Base-by-base conservation (phyloP, 106 monocot species). In the Phalaenopsis equestris region DNA sequence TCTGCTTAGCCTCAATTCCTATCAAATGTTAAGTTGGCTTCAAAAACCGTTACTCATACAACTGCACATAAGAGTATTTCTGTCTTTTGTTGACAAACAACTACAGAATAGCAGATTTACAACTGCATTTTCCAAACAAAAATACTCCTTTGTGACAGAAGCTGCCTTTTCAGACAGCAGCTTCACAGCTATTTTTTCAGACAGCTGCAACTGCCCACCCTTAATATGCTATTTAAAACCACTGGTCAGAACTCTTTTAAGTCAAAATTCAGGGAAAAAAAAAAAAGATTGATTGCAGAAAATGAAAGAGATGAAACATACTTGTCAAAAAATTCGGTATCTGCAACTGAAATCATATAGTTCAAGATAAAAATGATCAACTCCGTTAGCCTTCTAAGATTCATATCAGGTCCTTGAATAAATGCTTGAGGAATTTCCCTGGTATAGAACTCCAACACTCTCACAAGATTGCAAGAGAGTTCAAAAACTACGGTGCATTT, bases 401-500 rank as follows among this genome's bases (percentile, higher is more conserved):
- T 99, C 94, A 94, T 93, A 65, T 91, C 90, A 47, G 93, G 81
- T 42, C 98, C 98, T 41, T 73, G 81, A 19, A 99, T 89, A 76
- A 99, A 99, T 68, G 92, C 94, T 84, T 93, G 89, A 81, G 94
- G 93, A 36, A 93, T 93, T 78, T 93, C 89, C 78, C 84, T 85
- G 19, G 92, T 93, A 78, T 87, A 99, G 77, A 99, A 99, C 80
- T 99, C 98, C 42, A 99, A 64, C 24, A 99, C 73, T 77, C 94
- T 87, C 67, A 91, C 84, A 67, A 99, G 91, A 81, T 84, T 91
- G 72, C 98, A 99, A 38, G 94, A 93, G 38, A 99, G 89, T 74
- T 99, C 98, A 88, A 99, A 99, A 74, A 99, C 85, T 68, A 93
- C 90, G 84, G 91, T 79, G 80, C 91, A 93, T 84, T 99, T 99